Evolutionary conservation across 768 basidiomycete species (phyloP), one percentile per base, ranked within the genome.

Genomic region (Lactifluus subvellereus): DNA sequence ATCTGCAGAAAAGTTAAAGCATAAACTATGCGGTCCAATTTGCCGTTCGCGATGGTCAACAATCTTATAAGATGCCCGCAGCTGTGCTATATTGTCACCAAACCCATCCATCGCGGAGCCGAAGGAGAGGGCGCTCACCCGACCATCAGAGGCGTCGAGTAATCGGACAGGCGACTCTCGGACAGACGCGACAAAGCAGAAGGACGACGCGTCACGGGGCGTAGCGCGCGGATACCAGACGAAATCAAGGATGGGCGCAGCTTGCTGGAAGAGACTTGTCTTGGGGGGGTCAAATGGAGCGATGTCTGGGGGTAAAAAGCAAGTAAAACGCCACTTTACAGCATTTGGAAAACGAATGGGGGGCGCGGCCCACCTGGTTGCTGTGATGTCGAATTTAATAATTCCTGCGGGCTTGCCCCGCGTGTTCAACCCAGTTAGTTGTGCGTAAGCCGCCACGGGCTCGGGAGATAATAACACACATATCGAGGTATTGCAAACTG

Each of bases 1-100:
- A 40, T 85, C 77, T 0, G 83, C 85, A 5, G 81, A 74, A 1
- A 79, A 72, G 67, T 91, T 90, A 74, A 97, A 98, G 0, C 87
- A 80, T 62, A 98, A 77, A 67, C 84, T 84, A 59, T 93, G 88
- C 0, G 96, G 94, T 0, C 92, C 94, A 45, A 97, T 78, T 58
- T 91, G 85, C 37, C 94, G 82, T 74, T 98, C 96, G n/a, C 89
- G 79, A 69, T 98, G 95, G 72, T 98, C 94, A 10, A 98, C 82
- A 43, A 98, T 96, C 45, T 80, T 79, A 72, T 98, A 98, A 1
- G 92, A 94, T 0, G 94, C 96, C 18, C 95, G 84, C 20, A 92
- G 81, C 95, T 97, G 70, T 22, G 16, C 0, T 8, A 43, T 32
- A 8, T 67, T 35, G 52, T 30, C 22, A 30, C 56, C 38, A 18